These are phyloP conservation scores for Digitaria exilis DNA, from an alignment of 202 grass and related monocot genomes.

Conservation along the genomic window DNA sequence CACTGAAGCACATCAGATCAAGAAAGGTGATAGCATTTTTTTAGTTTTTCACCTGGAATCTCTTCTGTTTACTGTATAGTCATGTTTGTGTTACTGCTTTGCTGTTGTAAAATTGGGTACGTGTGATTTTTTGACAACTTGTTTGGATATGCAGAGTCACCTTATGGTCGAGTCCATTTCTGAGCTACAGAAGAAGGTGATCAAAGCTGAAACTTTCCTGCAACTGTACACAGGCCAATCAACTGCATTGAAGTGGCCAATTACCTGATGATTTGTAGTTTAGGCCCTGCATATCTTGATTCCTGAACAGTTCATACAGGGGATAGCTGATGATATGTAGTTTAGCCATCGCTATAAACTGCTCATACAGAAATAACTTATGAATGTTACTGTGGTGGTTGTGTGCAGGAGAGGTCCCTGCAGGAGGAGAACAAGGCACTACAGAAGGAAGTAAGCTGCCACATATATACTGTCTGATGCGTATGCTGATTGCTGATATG, in stretches of 20 bases:
- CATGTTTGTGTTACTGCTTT: neutral
- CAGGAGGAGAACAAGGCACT: slow-evolving; percentile 72
- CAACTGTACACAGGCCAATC: neutral
- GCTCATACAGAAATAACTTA: neutral
- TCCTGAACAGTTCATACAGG: neutral
- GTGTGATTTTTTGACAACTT: neutral
- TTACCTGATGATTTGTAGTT: neutral
- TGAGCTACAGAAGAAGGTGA: slow-evolving; percentile 76
- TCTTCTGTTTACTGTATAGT: neutral
- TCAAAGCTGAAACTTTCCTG: neutral
- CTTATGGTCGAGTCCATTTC: slow-evolving; percentile 67
- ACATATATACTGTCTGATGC: neutral
- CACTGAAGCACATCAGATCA: slow-evolving; percentile 85
- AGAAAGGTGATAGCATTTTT: slow-evolving; percentile 63
- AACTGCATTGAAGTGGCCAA: neutral
- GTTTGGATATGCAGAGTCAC: slow-evolving; percentile 60
- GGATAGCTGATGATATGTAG: too few relatives aligned
- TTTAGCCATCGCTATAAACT: neutral
- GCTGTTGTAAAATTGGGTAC: neutral
- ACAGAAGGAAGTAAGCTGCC: slow-evolving; percentile 64
- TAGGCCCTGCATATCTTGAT: neutral
- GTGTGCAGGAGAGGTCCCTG: slow-evolving; percentile 62
- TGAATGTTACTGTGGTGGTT: slow-evolving; percentile 5
- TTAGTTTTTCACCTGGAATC: neutral
- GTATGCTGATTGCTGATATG: neutral